Evolutionary conservation across 768 basidiomycete species (phyloP), one percentile per base, ranked within the genome.

Genomic region (Trametes villosa): DNA sequence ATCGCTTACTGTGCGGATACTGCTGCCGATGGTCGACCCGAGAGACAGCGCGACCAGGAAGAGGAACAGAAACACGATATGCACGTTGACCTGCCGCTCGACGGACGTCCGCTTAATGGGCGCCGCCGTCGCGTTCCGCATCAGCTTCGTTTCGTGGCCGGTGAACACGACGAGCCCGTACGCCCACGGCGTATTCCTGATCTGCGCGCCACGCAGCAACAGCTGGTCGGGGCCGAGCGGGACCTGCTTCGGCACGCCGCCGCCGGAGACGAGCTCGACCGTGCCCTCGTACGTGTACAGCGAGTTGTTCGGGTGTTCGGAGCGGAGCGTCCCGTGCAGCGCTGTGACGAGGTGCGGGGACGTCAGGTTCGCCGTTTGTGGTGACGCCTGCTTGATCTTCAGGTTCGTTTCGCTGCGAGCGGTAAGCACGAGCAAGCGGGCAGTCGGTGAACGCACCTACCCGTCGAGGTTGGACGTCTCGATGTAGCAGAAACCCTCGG

Each of bases 391-490:
- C 71, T 99, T 99, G 76, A 99, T 98, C 79, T 98, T 99, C 67
- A 99, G 83, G 70, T 98, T 98, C 4, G 97, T 99, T 78, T 98
- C 97, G 26, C 94, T 94, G 67, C 12, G 33, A 13, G 12, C 33
- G 36, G 13, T 57, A 29, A 60, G 29, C 30, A 36, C 34, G 41
- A 49, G 31, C n/a, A n/a, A n/a, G n/a, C 53, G 26, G 12, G 45
- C 15, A 42, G 29, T 47, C 33, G 42, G 18, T 26, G 20, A 53
- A 49, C 33, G 65, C 77, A 65, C 79, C 63, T 56, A 96, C 94
- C 96, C 97, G 69, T 99, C 97, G 27, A 99, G 82, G 73, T 99
- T 99, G 8, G 92, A 91, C 0, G 97, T 99, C 75, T 99, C 97
- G 63, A 98, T 93, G 71, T 98, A 99, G 66, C 96, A 98, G 46